phyloP scores from a whole-genome alignment of 2,329 filamentous ascomycete genomes.

The Ploettnerulaceae sp. region DNA sequence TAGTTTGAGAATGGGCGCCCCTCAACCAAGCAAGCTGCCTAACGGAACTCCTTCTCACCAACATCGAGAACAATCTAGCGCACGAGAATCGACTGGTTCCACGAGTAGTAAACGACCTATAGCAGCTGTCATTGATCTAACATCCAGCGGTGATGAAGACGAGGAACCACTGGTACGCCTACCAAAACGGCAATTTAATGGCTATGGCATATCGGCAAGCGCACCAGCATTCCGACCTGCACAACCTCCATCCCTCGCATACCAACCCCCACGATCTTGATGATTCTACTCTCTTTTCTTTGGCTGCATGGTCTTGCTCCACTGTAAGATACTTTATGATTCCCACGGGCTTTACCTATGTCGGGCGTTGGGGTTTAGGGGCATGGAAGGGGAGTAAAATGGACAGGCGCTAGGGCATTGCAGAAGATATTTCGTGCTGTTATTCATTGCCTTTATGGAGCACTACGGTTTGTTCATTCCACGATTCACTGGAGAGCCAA shows the following conservation, averaged over 20 bases:
- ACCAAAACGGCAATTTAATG: slow-evolving; percentile 31
- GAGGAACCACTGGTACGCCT: slow-evolving; percentile 36
- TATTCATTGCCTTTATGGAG: too few relatives aligned
- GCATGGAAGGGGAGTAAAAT: neutral
- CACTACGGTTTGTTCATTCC: neutral
- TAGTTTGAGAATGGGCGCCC: slow-evolving; percentile 30
- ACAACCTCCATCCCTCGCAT: slow-evolving; percentile 3
- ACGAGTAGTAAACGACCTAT: slow-evolving; percentile 40
- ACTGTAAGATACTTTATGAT: slow-evolving; percentile 9
- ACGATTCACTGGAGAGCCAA: neutral
- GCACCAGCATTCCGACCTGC: slow-evolving; percentile 16
- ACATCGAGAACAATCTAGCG: slow-evolving; percentile 35
- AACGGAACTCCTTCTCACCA: slow-evolving; percentile 13
- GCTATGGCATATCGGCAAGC: slow-evolving; percentile 10
- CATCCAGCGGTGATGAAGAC: slow-evolving; percentile 48
- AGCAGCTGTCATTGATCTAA: slow-evolving; percentile 49
- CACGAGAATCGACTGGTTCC: slow-evolving; percentile 20
- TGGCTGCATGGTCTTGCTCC: neutral
- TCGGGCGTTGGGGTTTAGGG: slow-evolving; percentile 1
- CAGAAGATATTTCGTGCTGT: neutral
- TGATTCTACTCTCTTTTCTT: neutral
- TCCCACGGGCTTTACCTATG: slow-evolving; percentile 2
- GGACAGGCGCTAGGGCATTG: neutral
- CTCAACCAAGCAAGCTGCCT: slow-evolving; percentile 24
- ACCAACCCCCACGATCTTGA: neutral